These are phyloP conservation scores for Scortechinia acanthostroma DNA, from an alignment of 2,329 filamentous ascomycete genomes.

Conservation along the genomic window DNA sequence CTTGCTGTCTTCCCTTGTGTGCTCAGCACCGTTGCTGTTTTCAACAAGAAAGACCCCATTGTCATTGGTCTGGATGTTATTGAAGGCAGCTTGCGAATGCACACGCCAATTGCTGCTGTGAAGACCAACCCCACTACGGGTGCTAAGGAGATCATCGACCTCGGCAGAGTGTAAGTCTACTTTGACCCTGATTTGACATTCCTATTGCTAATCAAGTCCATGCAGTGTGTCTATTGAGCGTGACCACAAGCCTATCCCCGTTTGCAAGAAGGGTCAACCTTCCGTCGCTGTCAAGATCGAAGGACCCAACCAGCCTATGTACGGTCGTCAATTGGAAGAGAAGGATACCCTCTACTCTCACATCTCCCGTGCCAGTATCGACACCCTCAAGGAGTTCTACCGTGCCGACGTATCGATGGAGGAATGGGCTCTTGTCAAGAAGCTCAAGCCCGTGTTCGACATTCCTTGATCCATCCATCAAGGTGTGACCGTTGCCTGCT, in stretches of 20 bases:
- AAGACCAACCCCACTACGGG: conserved; percentile 75
- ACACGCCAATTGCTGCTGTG: conserved; percentile 83
- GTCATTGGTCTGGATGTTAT: conserved; percentile 90
- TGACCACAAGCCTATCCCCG: conserved; percentile 86
- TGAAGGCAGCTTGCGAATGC: conserved; percentile 79
- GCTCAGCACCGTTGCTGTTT: conserved; percentile 80
- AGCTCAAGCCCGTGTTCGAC: conserved; percentile 91
- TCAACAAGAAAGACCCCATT: conserved; percentile 97
- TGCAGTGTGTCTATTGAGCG: conserved; percentile 86
- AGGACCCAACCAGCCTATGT: conserved; percentile 82
- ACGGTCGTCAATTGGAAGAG: conserved; percentile 92
- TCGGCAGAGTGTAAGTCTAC: conserved; percentile 83
- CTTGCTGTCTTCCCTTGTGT: conserved; percentile 95
- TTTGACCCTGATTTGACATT: conserved; percentile 3
- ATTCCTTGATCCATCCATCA: conserved; percentile 50
- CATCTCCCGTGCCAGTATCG: conserved; percentile 81
- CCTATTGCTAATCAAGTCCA: neutral
- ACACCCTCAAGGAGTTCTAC: conserved; percentile 94
- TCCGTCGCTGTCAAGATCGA: conserved; percentile 97
- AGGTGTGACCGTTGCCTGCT: too few species aligned
- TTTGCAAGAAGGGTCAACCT: conserved; percentile 95
- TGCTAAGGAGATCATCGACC: conserved; percentile 72
- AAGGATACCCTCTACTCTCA: conserved; percentile 79
- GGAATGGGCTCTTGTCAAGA: conserved; percentile 90
- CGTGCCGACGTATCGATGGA: conserved; percentile 79